Percentiles rank a stretch among this genome's conserved stretches.
These are phyloP conservation scores for Aspergillus sergii DNA, from an alignment of 2,329 filamentous ascomycete genomes.

Conservation along the genomic window DNA sequence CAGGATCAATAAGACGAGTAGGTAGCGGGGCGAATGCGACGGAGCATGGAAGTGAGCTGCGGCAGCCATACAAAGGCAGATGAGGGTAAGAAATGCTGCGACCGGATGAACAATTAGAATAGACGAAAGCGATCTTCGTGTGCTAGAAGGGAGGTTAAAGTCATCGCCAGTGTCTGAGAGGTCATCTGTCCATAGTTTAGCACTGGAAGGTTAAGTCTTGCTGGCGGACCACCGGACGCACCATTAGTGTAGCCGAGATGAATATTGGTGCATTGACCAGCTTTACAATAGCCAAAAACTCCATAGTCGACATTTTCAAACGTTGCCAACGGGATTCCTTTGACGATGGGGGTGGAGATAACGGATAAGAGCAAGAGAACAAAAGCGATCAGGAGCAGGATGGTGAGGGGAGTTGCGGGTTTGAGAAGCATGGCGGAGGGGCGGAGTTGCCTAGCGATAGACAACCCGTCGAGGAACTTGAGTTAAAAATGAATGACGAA, in stretches of 20 bases:
- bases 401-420: conserved; percentile 85
- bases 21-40: conserved; percentile 85
- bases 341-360: conserved; percentile 88
- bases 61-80: conserved; percentile 78
- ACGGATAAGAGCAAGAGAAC: conserved; percentile 81
- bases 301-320: conserved; percentile 80
- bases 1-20: conserved; percentile 82
- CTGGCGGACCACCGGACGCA: conserved; percentile 50
- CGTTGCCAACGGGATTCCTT: conserved; percentile 78
- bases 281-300: conserved; percentile 85
- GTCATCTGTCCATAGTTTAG: conserved; percentile 26
- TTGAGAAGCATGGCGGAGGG: conserved; percentile 70
- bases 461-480: neutral
- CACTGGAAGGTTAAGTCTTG: neutral
- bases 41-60: conserved; percentile 84
- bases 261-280: conserved; percentile 66
- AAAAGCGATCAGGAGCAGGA: conserved; percentile 85
- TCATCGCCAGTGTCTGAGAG: conserved; percentile 50
- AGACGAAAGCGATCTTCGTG: conserved; percentile 72
- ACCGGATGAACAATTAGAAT: conserved; percentile 93
- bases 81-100: conserved; percentile 79
- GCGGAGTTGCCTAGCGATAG: conserved; percentile 4
- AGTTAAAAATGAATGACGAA: neutral
- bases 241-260: conserved; percentile 84
- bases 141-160: conserved; percentile 66